Evolutionary conservation across 768 basidiomycete genomes (phyloP), one percentile per base, ranked within the genome.

Genomic region (Astraeus odoratus): DNA sequence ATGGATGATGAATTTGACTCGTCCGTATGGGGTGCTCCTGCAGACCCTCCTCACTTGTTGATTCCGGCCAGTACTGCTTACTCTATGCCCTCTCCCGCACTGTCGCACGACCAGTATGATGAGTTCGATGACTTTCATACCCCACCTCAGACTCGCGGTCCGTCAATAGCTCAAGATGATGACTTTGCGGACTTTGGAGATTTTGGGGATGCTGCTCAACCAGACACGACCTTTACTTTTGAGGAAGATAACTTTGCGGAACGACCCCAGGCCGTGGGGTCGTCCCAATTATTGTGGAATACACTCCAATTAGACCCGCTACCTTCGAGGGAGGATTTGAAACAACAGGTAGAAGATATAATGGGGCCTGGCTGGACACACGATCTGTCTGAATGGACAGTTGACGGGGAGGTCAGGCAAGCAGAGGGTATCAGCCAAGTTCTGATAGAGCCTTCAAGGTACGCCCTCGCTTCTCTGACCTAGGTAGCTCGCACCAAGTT

Each of bases 101-200:
- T 24, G 26, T 55, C 56, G 55, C 57, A 65, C 56, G 48, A 64
- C 62, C 63, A 64, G 29, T 68, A 75, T 53, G 76, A 81, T 45
- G 78, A 80, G 43, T 80, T 81, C 55, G 65, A 65, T 18, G 64
- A 69, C 48, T 71, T 75, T 43, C 73, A 74, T 54, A 73, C 62
- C 75, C 76, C 51, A 61, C 67, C 50, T 57, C 67, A 50, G 51
- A 76, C 76, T 26, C 67, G 71, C 23, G 74, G 69, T 1, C 60
- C 64, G 19, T 64, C 63, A 19, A 36, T 66, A 13, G 60, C 38
- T 15, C 64, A 60, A 12, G 83, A 86, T 37, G 90, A 89, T 53
- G 86, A 89, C 47, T 89, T 89, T 64, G 86, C 81, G 40, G 88
- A 91, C 53, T 91, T 91, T 64, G 88, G 83, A 15, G 91, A 92